Base-by-base conservation (phyloP, 768 basidiomycete species). In the Lentinus tigrinus region DNA sequence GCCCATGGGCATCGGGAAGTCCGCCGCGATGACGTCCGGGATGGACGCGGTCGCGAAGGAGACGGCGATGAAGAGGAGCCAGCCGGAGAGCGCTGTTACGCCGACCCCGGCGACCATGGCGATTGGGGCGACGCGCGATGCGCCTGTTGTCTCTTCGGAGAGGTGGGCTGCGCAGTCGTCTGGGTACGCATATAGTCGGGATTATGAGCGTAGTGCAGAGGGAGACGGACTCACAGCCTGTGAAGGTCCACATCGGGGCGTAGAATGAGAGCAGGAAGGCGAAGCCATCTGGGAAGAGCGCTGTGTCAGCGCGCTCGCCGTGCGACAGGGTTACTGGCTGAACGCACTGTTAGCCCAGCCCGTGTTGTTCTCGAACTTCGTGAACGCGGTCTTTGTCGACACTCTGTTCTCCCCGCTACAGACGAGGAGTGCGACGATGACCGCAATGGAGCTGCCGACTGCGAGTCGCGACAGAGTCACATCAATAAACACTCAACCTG, bases 101-200 rank as follows among this genome's bases (percentile, higher is more conserved):
- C 75, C 78, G 17, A 88, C 87, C 23, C 82, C 84, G 26, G 87
- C 73, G 47, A 89, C 70, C 61, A 90, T 89, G 0, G 88, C 87
- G 46, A 86, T 79, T 0, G 88, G 88, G 3, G 85, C 88, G 27
- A 84, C 82, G 52, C 76, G 74, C 9, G 81, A 80, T 13, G 87
- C 88, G 47, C 83, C 82, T 3, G 87, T 73, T 1, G 83, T 82
- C 70, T 90, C 88, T 72, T 90, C 88, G 23, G 87, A 81, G 44
- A 90, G 84, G 62, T 89, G 88, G 23, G 85, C 87, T 6, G 88
- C 88, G 34, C 88, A 89, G 65, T 89, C 88, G 61, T 90, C 88
- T 89, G 60, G 13, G 34, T 24, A 11, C 19, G 38, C 19, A 11
- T 17, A 17, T 21, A 16, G 17, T 34, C 16, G 58, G 38, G 50